Percentiles rank a stretch among this genome's conserved stretches.
Conservation (phyloP, 805 yeast species). For the Sporopachydermia lactativora region DNA sequence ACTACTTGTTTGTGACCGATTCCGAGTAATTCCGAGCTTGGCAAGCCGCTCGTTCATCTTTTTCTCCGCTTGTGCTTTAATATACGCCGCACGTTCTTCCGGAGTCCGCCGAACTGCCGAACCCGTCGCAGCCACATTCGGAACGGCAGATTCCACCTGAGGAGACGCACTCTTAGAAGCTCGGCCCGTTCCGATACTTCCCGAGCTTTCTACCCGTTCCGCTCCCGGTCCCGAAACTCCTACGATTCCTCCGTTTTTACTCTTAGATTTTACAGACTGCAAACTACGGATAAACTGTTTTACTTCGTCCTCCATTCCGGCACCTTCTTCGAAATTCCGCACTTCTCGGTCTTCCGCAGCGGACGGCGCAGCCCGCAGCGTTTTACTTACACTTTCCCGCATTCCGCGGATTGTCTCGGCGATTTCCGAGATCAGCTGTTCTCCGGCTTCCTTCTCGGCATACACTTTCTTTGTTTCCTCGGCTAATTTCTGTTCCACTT, state of each 20-base stretch:
- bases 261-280: constrained; percentile 17
- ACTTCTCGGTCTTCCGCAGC: constrained; percentile 29
- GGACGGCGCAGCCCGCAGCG: constrained; percentile 24
- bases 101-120: constrained; percentile 27
- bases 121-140: constrained; percentile 11
- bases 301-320: constrained; percentile 61
- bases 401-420: constrained; percentile 56
- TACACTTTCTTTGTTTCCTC: constrained; percentile 27
- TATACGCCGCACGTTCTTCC: constrained; percentile 62
- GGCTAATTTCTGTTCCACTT: constrained; percentile 33
- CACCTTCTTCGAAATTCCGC: constrained; percentile 70
- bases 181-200: too few relatives aligned
- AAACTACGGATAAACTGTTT: constrained; percentile 45
- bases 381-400: constrained; percentile 31
- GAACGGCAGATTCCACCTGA: constrained; percentile 9
- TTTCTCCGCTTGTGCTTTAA: constrained; percentile 69
- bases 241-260: background rate
- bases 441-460: constrained; percentile 39
- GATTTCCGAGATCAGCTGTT: constrained; percentile 53
- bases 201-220: too few relatives aligned
- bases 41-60: constrained; percentile 81
- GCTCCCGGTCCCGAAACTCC: too few relatives aligned
- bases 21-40: constrained; percentile 52
- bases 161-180: constrained; percentile 10
- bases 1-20: constrained; percentile 11